Conservation (phyloP, 257 asterid genomes). For the Thymus mandschuricus region DNA sequence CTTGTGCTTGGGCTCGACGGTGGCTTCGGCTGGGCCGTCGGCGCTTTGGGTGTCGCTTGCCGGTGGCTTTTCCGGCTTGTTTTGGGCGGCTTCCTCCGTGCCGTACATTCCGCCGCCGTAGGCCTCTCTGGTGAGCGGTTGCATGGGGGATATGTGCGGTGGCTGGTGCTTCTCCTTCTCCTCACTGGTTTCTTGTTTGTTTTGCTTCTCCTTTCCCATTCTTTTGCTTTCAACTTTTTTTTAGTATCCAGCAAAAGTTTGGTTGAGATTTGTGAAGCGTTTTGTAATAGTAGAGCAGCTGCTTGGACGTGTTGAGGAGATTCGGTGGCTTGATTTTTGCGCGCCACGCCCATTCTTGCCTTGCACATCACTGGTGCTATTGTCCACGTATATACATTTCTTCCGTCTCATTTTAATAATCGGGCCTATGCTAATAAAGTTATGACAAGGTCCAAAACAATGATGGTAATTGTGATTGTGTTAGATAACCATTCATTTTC, state of each 20-base stretch:
- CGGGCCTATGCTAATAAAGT: too few species aligned
- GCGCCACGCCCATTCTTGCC: not conserved
- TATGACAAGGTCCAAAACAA: too few species aligned
- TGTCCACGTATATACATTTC: too few species aligned
- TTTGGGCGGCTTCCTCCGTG: constrained; percentile 41
- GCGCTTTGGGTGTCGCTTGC: constrained; percentile 83
- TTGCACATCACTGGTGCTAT: not conserved
- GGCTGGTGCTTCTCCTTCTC: constrained; percentile 43
- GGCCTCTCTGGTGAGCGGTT: constrained; percentile 61
- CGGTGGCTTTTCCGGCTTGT: constrained; percentile 36
- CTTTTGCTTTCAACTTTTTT: not conserved
- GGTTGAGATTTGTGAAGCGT: not conserved
- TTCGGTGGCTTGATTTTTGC: not conserved
- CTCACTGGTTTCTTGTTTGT: constrained; percentile 26
- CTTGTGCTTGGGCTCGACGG: constrained; percentile 46
- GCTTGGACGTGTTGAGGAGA: not conserved
- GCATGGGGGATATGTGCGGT: constrained; percentile 55
- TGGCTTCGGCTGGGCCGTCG: constrained; percentile 62
- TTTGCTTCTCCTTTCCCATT: constrained; percentile 39
- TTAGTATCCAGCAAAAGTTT: not conserved
- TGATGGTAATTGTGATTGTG: too few species aligned
- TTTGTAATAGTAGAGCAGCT: not conserved
- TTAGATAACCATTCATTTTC: too few species aligned
- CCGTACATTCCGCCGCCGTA: constrained; percentile 86
- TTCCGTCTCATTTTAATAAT: too few species aligned